Base-by-base conservation (phyloP, 1,139 yeast species). In the Insectozyma bohioensis region DNA sequence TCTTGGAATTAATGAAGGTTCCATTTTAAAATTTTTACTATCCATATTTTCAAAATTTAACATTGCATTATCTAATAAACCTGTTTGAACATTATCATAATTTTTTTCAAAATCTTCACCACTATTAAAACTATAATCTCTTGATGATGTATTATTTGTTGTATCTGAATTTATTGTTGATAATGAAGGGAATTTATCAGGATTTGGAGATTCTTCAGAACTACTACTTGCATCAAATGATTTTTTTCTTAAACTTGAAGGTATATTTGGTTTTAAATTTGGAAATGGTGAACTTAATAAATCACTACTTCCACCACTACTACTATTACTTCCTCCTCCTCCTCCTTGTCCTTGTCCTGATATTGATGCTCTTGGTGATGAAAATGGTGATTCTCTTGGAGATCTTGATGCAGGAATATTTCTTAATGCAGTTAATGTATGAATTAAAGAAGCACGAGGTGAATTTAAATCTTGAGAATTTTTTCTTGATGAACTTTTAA, bases 1-100 rank as follows among this genome's bases (percentile, higher is more conserved):
- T 39, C 94, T 65, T 11, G 94, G 92, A 23, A 80, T 68, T 35
- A 77, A 61, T 21, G 80, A 58, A 1, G 85, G 81, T 42, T 80
- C 86, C 67, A 69, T 61, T 28, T 45, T 47, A 40, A 63, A 66
- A 27, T 27, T 12, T n/a, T n/a, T n/a, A n/a, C n/a, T n/a, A n/a
- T n/a, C n/a, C n/a, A n/a, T 46, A 35, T 58, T 52, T n/a, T 67
- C 69, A 44, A 67, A 63, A 38, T 66, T 55, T 25, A 67, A 51
- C 19, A 67, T 48, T 4, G 58, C 52, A 37, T 61, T 61, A 26
- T 56, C 57, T 31, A 58, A 55, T 5, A 52, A 40, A 11, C 35
- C 35, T 6, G 21, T 31, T 9, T n/a, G 21, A 14, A 31, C 26
- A 9, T 33, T 33, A 11, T 30, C 29, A 16, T 20, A 24, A 22